Evolutionary conservation across 495 filamentous ascomycete species (phyloP).

Genomic region (Choiromyces venosus): DNA sequence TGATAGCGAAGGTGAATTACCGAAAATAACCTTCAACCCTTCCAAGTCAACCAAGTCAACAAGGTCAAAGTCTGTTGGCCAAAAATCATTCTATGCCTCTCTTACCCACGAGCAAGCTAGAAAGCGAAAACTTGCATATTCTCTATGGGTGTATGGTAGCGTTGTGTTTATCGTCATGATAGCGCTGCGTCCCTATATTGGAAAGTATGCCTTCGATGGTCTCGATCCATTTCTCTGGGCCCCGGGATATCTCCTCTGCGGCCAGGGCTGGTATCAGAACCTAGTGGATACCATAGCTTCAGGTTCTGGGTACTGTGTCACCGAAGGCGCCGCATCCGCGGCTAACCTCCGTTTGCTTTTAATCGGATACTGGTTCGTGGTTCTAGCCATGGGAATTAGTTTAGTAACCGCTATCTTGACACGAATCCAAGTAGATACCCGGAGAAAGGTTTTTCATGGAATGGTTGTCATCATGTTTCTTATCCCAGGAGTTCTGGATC

Average conservation of each 20-base stretch:
- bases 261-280: conserved; percentile 53
- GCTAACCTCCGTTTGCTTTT: conserved; percentile 79
- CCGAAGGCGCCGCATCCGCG: conserved; percentile 22
- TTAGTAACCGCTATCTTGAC: conserved; percentile 67
- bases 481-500: conserved; percentile 78
- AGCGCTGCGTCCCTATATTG: conserved; percentile 65
- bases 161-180: conserved; percentile 61
- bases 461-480: conserved; percentile 97
- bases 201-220: conserved; percentile 58
- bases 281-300: conserved; percentile 37
- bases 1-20: conserved; percentile 36
- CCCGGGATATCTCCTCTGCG: conserved; percentile 79
- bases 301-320: conserved; percentile 37
- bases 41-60: neutral
- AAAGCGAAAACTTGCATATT: conserved; percentile 75
- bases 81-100: conserved; percentile 47
- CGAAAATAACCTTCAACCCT: conserved; percentile 4
- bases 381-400: conserved; percentile 64
- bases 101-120: conserved; percentile 73
- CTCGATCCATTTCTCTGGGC: conserved; percentile 90
- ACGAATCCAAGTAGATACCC: conserved; percentile 80
- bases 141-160: conserved; percentile 65
- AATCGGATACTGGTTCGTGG: conserved; percentile 61
- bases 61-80: conserved; percentile 11
- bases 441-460: conserved; percentile 97